Conservation (phyloP, 2,329 filamentous ascomycete genomes). For the Gaeumannomyces sp. region DNA sequence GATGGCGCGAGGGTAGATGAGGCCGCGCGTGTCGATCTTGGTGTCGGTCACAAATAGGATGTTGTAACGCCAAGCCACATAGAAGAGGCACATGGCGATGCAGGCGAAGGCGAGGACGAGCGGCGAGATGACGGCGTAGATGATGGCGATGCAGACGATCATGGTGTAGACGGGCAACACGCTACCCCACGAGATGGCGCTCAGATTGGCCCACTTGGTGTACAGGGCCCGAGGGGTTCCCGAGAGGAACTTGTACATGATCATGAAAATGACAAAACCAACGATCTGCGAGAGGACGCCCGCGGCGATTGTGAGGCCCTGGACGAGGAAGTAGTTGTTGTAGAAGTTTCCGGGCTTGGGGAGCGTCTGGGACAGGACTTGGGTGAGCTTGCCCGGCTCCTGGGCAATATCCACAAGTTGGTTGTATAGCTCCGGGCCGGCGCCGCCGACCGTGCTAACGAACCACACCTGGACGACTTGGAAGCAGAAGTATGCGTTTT, state of each 20-base stretch:
- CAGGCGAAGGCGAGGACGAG: conserved; percentile 78
- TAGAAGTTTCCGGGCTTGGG: conserved; percentile 91
- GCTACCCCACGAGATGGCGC: conserved; percentile 76
- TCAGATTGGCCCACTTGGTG: conserved; percentile 66
- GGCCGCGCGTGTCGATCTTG: conserved; percentile 79
- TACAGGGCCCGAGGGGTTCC: conserved; percentile 77
- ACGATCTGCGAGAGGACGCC: conserved; percentile 64
- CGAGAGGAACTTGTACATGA: conserved; percentile 69
- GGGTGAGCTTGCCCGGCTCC: conserved; percentile 55
- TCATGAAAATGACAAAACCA: conserved; percentile 66
- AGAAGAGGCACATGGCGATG: conserved; percentile 72
- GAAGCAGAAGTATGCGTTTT: conserved; percentile 88
- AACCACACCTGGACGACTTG: conserved; percentile 85
- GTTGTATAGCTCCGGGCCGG: conserved; percentile 64
- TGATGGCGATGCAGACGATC: conserved; percentile 56
- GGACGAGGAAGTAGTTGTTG: conserved; percentile 88
- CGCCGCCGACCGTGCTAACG: conserved; percentile 73
- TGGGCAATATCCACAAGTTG: conserved; percentile 57
- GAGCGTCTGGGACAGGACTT: conserved; percentile 64
- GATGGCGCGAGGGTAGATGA: conserved; percentile 83
- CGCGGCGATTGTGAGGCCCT: conserved; percentile 75
- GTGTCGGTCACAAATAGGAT: conserved; percentile 76
- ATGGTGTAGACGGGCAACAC: conserved; percentile 77
- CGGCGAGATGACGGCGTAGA: conserved; percentile 78
- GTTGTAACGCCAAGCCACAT: conserved; percentile 83